A percentile compares a stretch with the other conserved stretches of the same genome.
These are phyloP conservation scores for Viola pubescens DNA, from an alignment of 441 rosid species.

Conservation along the genomic window DNA sequence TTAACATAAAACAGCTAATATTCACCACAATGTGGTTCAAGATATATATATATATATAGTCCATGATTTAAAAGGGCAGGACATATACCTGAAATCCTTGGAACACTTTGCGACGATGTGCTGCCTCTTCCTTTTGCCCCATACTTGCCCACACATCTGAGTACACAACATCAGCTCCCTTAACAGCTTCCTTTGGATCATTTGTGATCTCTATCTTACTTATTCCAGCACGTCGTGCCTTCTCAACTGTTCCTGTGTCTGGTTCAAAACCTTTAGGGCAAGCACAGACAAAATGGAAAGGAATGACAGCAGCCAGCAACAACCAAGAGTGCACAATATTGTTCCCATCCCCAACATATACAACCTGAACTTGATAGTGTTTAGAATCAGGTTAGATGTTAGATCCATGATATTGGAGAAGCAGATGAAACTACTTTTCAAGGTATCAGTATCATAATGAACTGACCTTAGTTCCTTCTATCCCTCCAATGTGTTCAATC, in stretches of 20 bases:
- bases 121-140: constrained; percentile 99
- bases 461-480: constrained; percentile 87
- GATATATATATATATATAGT: too few species aligned
- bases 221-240: constrained; percentile 66
- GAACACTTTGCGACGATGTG: constrained; percentile 67
- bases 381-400: constrained; percentile 5
- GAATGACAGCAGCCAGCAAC: constrained; percentile 77
- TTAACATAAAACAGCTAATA: too few species aligned
- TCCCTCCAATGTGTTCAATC: constrained; percentile 72
- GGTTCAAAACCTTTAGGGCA: constrained; percentile 95
- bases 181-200: constrained; percentile 83
- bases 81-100: constrained; percentile 88
- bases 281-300: constrained; percentile 91
- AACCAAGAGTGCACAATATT: constrained; percentile 97
- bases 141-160: constrained; percentile 99
- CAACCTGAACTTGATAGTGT: constrained; percentile 48
- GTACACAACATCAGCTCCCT: constrained; percentile 93
- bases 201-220: constrained; percentile 89
- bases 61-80: too few species aligned
- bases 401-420: background rate
- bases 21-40: too few species aligned
- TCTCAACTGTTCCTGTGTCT: constrained; percentile 64
- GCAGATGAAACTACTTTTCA: constrained; percentile 3
- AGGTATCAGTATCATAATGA: background rate
- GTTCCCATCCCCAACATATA: constrained; percentile 96